Evolutionary conservation across 176 grass and related monocot species (phyloP).

Genomic region (Melocanna baccifera): DNA sequence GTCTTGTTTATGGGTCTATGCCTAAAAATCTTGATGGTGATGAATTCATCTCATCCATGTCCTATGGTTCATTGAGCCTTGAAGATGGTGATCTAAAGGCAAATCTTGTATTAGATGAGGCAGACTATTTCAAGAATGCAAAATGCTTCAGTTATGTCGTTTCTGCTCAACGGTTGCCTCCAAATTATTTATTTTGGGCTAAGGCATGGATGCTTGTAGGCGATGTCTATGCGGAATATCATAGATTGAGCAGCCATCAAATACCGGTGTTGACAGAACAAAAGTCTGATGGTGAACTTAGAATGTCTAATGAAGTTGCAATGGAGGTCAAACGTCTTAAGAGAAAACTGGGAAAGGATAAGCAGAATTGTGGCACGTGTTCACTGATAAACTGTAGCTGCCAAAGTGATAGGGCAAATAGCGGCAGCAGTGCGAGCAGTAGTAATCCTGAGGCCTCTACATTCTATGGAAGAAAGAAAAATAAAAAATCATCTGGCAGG

Average conservation of each 20-base stretch:
- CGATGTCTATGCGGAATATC: slow-evolving; percentile 82
- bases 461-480: slow-evolving; percentile 62
- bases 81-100: slow-evolving; percentile 36
- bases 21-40: slow-evolving; percentile 83
- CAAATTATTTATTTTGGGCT: slow-evolving; percentile 79
- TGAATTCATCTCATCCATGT: slow-evolving; percentile 93
- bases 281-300: slow-evolving; percentile 47
- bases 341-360: slow-evolving; percentile 88
- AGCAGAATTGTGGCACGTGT: slow-evolving; percentile 75
- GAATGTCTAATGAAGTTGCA: slow-evolving; percentile 97
- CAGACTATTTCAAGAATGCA: slow-evolving; percentile 31
- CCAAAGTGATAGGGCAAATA: slow-evolving; percentile 79
- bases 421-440: slow-evolving; percentile 93
- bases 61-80: slow-evolving; percentile 31
- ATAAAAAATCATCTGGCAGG: slow-evolving; percentile 58
- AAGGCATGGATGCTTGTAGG: slow-evolving; percentile 95
- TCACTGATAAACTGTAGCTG: slow-evolving; percentile 98
- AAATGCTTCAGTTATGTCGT: slow-evolving; percentile 37
- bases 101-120: slow-evolving; percentile 50
- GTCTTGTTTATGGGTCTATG: slow-evolving; percentile 94
- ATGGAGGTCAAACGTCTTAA: slow-evolving; percentile 95
- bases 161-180: slow-evolving; percentile 37
- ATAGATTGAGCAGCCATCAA: slow-evolving; percentile 60
- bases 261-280: slow-evolving; percentile 41
- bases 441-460: slow-evolving; percentile 55